These are phyloP conservation scores for Sordaria brevicollis DNA, from an alignment of 495 filamentous ascomycete genomes.

Conservation along the genomic window DNA sequence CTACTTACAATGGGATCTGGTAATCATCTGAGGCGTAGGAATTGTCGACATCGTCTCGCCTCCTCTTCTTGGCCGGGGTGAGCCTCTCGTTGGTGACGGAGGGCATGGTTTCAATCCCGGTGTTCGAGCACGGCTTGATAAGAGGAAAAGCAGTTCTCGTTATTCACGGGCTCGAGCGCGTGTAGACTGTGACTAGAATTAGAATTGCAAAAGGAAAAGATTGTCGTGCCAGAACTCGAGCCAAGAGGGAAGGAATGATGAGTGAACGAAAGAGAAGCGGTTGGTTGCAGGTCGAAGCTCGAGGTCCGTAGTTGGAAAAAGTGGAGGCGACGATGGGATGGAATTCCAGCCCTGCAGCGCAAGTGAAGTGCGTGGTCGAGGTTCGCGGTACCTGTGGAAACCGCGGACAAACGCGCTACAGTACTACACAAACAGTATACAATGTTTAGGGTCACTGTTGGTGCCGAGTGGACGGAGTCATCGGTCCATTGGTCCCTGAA, in stretches of 20 bases:
- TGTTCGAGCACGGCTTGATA: not conserved
- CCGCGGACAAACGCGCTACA: not conserved
- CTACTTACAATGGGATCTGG: constrained; percentile 24
- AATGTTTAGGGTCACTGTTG: not conserved
- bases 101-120: constrained; percentile 13
- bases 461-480: not conserved
- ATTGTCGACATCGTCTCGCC: constrained; percentile 24
- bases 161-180: not conserved
- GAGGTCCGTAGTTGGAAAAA: not conserved
- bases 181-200: not conserved
- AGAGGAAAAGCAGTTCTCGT: not conserved
- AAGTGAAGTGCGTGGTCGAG: not conserved
- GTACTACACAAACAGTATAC: not conserved
- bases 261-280: not conserved
- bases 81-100: constrained; percentile 21
- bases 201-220: not conserved
- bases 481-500: not conserved
- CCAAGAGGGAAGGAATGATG: not conserved
- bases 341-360: not conserved
- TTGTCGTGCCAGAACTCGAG: not conserved
- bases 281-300: not conserved
- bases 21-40: constrained; percentile 1
- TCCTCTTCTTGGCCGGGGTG: constrained; percentile 28
- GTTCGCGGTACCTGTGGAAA: not conserved
- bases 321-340: not conserved